Conservation (phyloP, 148 eudicot genomes). For the Persicaria tinctoria region DNA sequence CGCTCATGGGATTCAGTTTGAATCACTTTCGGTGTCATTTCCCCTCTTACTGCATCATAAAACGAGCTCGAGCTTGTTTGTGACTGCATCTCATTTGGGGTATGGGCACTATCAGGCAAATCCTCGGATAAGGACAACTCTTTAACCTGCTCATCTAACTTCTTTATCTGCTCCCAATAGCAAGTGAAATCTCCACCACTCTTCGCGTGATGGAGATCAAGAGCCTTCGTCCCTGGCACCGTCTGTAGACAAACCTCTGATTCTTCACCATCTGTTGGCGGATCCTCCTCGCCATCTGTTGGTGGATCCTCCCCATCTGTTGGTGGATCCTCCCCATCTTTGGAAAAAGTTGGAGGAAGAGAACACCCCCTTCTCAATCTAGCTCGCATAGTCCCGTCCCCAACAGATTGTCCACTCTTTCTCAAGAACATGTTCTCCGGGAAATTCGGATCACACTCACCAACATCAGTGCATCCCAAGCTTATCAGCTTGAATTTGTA, state of each 20-base stretch:
- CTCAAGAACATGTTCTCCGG: conserved; percentile 1
- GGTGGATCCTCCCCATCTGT: not conserved
- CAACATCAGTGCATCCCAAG: conserved; percentile 50
- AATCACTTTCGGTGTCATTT: not conserved
- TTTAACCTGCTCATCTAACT: not conserved
- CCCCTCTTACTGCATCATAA: conserved; percentile 7
- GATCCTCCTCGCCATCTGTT: not conserved
- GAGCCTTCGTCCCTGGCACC: not conserved
- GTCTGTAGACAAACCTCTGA: not conserved
- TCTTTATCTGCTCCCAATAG: conserved; percentile 9
- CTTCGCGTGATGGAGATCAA: not conserved
- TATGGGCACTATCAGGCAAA: not conserved
- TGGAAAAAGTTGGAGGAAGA: conserved; percentile 3
- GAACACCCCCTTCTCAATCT: conserved; percentile 8
- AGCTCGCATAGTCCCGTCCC: not conserved
- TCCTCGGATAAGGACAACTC: not conserved
- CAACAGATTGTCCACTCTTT: not conserved
- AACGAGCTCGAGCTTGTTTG: conserved; percentile 11
- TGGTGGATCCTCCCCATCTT: conserved; percentile 5
- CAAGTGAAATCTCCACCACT: conserved; percentile 7
- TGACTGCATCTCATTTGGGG: not conserved
- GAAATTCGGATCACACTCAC: conserved; percentile 11
- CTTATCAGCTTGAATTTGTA: conserved; percentile 61
- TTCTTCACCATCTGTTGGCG: not conserved
- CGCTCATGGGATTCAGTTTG: not conserved